phyloP scores from a whole-genome alignment of 148 eudicot genomes.

The Mesembryanthemum crystallinum region DNA sequence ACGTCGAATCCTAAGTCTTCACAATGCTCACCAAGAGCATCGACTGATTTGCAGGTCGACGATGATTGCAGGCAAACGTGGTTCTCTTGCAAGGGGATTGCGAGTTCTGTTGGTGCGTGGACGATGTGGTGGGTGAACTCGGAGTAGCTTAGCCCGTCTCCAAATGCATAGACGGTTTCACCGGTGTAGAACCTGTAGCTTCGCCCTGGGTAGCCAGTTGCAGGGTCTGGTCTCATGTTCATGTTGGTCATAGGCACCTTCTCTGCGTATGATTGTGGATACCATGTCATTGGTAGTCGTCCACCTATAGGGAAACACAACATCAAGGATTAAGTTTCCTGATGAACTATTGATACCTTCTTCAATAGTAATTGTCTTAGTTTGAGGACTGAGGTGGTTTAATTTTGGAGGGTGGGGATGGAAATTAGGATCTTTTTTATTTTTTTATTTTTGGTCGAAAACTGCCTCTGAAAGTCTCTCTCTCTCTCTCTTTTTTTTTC shows the following conservation, averaged over 20 bases:
- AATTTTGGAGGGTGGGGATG: background rate
- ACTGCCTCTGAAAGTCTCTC: too few relatives aligned
- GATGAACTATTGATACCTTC: background rate
- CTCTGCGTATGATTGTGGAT: conserved; percentile 61
- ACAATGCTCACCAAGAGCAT: conserved; percentile 49
- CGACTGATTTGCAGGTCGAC: conserved; percentile 57
- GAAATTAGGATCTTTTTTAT: too few relatives aligned
- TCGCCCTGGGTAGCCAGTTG: conserved; percentile 71
- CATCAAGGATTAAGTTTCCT: background rate
- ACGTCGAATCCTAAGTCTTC: conserved; percentile 44
- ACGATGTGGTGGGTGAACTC: conserved; percentile 47
- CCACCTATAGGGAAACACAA: conserved; percentile 44
- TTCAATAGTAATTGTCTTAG: background rate
- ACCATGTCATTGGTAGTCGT: conserved; percentile 85
- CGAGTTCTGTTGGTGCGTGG: conserved; percentile 51
- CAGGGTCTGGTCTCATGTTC: conserved; percentile 74
- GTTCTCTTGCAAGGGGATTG: conserved; percentile 47
- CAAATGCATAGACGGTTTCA: conserved; percentile 55
- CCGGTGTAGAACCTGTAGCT: conserved; percentile 77
- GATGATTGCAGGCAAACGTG: conserved; percentile 46
- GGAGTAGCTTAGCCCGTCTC: conserved; percentile 68
- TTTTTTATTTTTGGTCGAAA: too few relatives aligned
- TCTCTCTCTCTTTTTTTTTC: too few relatives aligned
- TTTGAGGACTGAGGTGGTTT: background rate
- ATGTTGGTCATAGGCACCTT: conserved; percentile 75